Conservation (phyloP, 768 basidiomycete species). For the Clathrus columnatus region DNA sequence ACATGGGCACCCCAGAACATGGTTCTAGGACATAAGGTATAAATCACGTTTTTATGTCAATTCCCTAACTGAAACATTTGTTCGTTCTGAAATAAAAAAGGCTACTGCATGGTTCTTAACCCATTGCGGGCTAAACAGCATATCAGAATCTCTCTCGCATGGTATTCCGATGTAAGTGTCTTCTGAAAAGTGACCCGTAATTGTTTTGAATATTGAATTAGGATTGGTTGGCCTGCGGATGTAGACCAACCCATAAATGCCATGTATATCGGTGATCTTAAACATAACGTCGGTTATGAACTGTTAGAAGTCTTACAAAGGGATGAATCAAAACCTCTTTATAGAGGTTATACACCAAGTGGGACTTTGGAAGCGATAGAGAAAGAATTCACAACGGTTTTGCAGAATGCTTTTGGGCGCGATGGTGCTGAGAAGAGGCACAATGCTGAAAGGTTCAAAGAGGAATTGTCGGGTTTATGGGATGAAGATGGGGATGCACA, state of each 20-base stretch:
- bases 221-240: constrained; percentile 21
- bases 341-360: constrained; percentile 13
- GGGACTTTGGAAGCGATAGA: constrained; percentile 17
- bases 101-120: constrained; percentile 19
- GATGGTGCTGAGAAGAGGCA: constrained; percentile 15
- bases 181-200: background rate
- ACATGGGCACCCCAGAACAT: constrained; percentile 20
- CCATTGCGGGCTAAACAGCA: constrained; percentile 20
- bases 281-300: constrained; percentile 15
- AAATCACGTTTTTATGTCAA: background rate
- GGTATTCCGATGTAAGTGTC: constrained; percentile 18
- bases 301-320: constrained; percentile 16
- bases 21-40: constrained; percentile 18
- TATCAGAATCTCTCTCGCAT: constrained; percentile 15
- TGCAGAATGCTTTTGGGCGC: constrained; percentile 13
- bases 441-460: constrained; percentile 13
- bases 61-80: background rate
- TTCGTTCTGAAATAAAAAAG: background rate
- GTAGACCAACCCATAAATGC: constrained; percentile 21
- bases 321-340: constrained; percentile 11
- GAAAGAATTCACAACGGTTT: constrained; percentile 10
- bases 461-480: constrained; percentile 1
- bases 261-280: constrained; percentile 12
- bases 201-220: background rate
- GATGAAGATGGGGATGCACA: constrained; percentile 11